These are phyloP conservation scores for Akanthomyces lecanii DNA, from an alignment of 2,329 filamentous ascomycete species.

Conservation along the genomic window DNA sequence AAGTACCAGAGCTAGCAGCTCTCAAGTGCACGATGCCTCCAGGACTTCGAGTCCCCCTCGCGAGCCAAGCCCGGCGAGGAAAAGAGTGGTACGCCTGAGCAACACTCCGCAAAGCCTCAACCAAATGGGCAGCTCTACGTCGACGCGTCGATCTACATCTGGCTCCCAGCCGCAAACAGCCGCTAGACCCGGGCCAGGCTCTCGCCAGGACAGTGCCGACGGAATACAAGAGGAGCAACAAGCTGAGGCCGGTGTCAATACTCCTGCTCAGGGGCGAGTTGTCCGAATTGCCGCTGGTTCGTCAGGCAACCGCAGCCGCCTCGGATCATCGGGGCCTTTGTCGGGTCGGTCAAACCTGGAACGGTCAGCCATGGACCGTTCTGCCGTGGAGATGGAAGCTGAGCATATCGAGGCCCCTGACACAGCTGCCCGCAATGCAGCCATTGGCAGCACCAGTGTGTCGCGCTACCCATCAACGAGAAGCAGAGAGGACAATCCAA, in stretches of 20 bases:
- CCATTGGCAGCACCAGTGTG: constrained; percentile 47
- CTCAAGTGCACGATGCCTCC: constrained; percentile 37
- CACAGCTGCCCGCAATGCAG: constrained; percentile 45
- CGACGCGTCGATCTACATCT: constrained; percentile 46
- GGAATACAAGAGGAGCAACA: constrained; percentile 38
- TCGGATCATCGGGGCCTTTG: constrained; percentile 34
- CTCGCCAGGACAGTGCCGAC: constrained; percentile 39
- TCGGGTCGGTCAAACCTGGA: constrained; percentile 34
- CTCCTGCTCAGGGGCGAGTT: constrained; percentile 49
- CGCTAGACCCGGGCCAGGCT: constrained; percentile 29
- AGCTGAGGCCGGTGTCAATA: constrained; percentile 44
- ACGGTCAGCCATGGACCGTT: constrained; percentile 32
- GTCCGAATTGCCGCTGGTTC: constrained; percentile 53
- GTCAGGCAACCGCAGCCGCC: constrained; percentile 40
- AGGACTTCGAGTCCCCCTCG: constrained; percentile 44
- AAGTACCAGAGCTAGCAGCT: constrained; percentile 45
- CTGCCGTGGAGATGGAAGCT: constrained; percentile 39
- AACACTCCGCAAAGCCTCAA: constrained; percentile 43
- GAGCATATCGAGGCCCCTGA: constrained; percentile 46
- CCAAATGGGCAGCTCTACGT: constrained; percentile 35
- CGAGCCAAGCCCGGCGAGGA: constrained; percentile 51
- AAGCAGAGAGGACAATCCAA: constrained; percentile 57
- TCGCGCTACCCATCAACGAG: constrained; percentile 50
- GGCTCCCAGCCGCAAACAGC: neutral
- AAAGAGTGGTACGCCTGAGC: constrained; percentile 55